Percentiles rank a stretch among this genome's conserved stretches.
phyloP scores from a whole-genome alignment of 768 basidiomycete species.

The Boletus tomentosulus region DNA sequence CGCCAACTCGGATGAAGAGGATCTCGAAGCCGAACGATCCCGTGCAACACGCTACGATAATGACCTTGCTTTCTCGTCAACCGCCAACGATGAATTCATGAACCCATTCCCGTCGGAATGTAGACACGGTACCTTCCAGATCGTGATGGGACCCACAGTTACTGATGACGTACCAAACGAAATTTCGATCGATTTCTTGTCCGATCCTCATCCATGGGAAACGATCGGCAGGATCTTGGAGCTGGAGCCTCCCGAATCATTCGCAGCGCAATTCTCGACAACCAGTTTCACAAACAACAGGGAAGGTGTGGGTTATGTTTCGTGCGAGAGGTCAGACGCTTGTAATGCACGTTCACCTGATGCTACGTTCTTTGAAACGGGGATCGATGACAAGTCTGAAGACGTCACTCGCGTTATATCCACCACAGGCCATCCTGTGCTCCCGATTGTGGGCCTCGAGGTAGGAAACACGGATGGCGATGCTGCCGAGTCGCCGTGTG shows the following conservation, averaged over 20 bases:
- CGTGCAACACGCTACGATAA: not conserved
- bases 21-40: not conserved
- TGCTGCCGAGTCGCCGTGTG: not conserved
- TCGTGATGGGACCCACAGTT: not conserved
- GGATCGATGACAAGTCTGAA: not conserved
- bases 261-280: not conserved
- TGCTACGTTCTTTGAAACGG: not conserved
- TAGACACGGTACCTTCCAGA: not conserved
- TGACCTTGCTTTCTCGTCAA: not conserved
- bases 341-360: not conserved
- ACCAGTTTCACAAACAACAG: conserved; percentile 20
- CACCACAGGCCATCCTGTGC: not conserved
- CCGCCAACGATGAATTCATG: not conserved
- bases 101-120: not conserved
- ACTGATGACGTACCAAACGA: not conserved
- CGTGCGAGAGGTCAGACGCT: not conserved
- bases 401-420: not conserved
- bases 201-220: conserved; percentile 31
- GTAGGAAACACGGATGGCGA: not conserved
- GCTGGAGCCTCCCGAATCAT: conserved; percentile 6
- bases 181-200: conserved; percentile 23
- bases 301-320: conserved; percentile 26
- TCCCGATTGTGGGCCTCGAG: not conserved
- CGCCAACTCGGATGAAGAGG: not conserved
- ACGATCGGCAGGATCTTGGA: conserved; percentile 27